Evolutionary conservation across 2,329 filamentous ascomycete species (phyloP), one percentile per base, ranked within the genome.

Genomic region (Trichoderma sp.): DNA sequence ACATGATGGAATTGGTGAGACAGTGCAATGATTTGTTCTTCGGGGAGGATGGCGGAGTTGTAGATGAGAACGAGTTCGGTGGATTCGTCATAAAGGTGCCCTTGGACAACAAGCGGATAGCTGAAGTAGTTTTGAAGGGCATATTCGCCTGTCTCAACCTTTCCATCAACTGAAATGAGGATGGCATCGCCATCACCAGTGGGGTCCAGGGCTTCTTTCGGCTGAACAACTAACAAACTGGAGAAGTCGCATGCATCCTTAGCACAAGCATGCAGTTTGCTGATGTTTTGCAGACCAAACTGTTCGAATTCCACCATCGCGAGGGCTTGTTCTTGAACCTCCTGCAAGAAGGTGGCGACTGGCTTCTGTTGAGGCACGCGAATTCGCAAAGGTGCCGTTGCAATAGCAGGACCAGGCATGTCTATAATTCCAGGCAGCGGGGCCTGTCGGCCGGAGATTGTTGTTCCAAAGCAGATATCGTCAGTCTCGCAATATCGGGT

Each of bases 401-500:
- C 63, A 10, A 67, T 61, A 4, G 39, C 28, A 24, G 68, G 69
- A 5, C 68, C 71, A 2, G 66, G 54, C 45, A 69, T 68, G 39
- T 61, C 34, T 14, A 65, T 62, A 17, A 72, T 48, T 2, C 67
- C 69, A 26, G 51, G 15, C 12, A 72, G 56, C 3, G 62, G 50
- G 17, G 66, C 66, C 14, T 71, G 59, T 15, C 70, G 67, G 14
- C 70, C 70, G 2, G 66, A 69, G 3, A 70, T 56, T 1, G 67
- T 63, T 9, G 59, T 55, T 10, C 70, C 70, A 57, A 70, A 72
- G 4, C 63, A 41, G n/a, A 71, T 26, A 47, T 64, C 67, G 26
- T 58, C 65, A 2, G 67, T 75, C 64, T 44, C 73, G 67, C 78
- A 73, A 56, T 80, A 79, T 2, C 76, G 68, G 0, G 74, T 74